A percentile compares a stretch with the other conserved stretches of the same genome.
Conservation (phyloP, 2,329 filamentous ascomycete species). For the Colletotrichum destructivum region DNA sequence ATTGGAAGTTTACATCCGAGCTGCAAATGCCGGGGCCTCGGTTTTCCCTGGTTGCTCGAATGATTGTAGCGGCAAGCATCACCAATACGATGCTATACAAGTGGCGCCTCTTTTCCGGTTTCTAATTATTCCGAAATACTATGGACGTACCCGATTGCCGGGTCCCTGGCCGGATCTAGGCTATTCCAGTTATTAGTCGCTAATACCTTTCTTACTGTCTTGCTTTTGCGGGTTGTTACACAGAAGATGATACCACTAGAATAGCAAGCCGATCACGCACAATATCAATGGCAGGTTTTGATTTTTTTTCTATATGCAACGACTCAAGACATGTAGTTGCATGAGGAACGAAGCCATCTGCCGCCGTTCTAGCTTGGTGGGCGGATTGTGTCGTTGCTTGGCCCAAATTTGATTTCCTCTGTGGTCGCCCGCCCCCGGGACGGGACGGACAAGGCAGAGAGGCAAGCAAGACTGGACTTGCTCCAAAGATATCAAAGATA, state of each 20-base stretch:
- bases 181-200: constrained; percentile 21
- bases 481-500: not conserved
- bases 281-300: constrained; percentile 29
- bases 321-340: not conserved
- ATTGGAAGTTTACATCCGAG: constrained; percentile 3
- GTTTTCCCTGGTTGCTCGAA: constrained; percentile 13
- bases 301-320: not conserved
- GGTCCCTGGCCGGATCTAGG: constrained; percentile 28
- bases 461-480: too few relatives aligned
- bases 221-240: constrained; percentile 41
- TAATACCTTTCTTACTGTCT: constrained; percentile 38
- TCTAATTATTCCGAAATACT: constrained; percentile 25
- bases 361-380: not conserved
- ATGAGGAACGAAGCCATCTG: not conserved
- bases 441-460: too few relatives aligned
- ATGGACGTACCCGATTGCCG: constrained; percentile 15
- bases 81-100: constrained; percentile 8
- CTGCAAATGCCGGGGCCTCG: not conserved
- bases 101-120: constrained; percentile 15
- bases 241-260: constrained; percentile 46
- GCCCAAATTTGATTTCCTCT: not conserved
- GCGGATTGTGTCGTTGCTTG: too few relatives aligned
- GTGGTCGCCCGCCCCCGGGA: too few relatives aligned
- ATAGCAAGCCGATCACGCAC: constrained; percentile 40
- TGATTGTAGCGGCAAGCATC: constrained; percentile 12